Evolutionary conservation across 331 rosid species (phyloP).

Genomic region (Ulmus americana): DNA sequence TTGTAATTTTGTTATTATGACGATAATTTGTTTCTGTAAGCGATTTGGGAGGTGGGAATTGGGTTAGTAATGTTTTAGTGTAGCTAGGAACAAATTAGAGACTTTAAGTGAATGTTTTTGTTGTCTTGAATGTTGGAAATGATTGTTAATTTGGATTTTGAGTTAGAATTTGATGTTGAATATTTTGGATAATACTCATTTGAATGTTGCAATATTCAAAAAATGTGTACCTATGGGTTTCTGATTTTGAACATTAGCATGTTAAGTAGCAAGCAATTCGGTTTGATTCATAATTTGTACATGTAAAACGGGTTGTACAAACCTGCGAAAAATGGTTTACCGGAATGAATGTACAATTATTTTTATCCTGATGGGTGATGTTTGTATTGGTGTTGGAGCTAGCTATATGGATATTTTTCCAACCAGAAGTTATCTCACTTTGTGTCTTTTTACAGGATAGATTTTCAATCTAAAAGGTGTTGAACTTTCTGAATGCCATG

Average conservation of each 20-base stretch:
- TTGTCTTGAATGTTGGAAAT: background rate
- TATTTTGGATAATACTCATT: background rate
- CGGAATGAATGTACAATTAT: background rate
- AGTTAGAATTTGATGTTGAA: background rate
- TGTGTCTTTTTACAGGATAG: constrained; percentile 26
- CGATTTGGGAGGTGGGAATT: background rate
- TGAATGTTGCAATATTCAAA: background rate
- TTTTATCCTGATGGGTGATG: background rate
- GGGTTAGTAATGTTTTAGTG: background rate
- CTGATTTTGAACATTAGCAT: background rate
- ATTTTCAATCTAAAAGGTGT: constrained; percentile 20
- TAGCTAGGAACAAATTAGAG: background rate
- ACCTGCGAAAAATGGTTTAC: background rate
- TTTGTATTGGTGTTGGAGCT: background rate
- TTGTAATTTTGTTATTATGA: background rate
- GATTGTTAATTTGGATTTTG: background rate
- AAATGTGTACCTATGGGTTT: background rate
- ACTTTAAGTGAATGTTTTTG: background rate
- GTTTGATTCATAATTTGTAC: no score
- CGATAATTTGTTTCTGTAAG: background rate
- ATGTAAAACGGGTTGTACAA: background rate
- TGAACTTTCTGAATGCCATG: constrained; percentile 43
- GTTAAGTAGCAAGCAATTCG: background rate
- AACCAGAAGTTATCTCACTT: constrained; percentile 1
- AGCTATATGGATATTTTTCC: background rate